A percentile compares a stretch with the other conserved stretches of the same genome.
Evolutionary conservation across 768 basidiomycete genomes (phyloP).

Genomic region (Mycena haematopus): DNA sequence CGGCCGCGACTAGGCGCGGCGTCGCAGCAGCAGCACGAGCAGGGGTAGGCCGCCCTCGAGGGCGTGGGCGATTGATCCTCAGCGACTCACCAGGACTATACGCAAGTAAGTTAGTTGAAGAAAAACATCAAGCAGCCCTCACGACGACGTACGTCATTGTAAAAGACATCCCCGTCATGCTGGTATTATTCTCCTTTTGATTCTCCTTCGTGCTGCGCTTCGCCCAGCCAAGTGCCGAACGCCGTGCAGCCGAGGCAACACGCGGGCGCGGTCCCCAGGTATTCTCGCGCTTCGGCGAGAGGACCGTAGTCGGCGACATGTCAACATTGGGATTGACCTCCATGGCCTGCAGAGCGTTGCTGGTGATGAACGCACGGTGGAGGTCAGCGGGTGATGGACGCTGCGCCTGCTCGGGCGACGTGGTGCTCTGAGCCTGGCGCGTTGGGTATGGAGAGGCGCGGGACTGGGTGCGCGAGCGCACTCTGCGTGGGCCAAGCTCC

Average conservation of each 20-base stretch:
- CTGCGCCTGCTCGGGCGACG: conserved; percentile 43
- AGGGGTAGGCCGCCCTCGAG: conserved; percentile 54
- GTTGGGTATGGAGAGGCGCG: conserved; percentile 76
- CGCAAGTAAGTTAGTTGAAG: conserved; percentile 9
- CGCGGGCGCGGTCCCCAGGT: conserved; percentile 52
- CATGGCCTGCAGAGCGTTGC: conserved; percentile 48
- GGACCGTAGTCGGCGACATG: conserved; percentile 44
- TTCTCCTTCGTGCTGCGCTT: conserved; percentile 64
- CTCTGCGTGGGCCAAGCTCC: conserved; percentile 66
- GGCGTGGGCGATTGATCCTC: conserved; percentile 56
- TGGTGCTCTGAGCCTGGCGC: conserved; percentile 47
- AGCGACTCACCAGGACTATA: conserved; percentile 54
- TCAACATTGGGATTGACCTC: conserved; percentile 49
- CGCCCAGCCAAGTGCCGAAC: conserved; percentile 66
- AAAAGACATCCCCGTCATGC: conserved; percentile 41
- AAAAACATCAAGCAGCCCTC: background rate
- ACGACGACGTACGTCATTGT: conserved; percentile 60
- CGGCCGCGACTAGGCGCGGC: conserved; percentile 14
- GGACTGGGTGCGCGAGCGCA: conserved; percentile 72
- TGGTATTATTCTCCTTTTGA: conserved; percentile 56
- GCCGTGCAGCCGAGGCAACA: conserved; percentile 60
- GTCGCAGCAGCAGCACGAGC: conserved; percentile 37
- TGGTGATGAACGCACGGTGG: conserved; percentile 26
- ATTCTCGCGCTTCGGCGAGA: conserved; percentile 52
- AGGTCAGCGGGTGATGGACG: conserved; percentile 35